Percentiles rank a stretch among this genome's conserved stretches.
These are phyloP conservation scores for Leccinum olivaceopallidum DNA, from an alignment of 768 basidiomycete genomes.

Conservation along the genomic window DNA sequence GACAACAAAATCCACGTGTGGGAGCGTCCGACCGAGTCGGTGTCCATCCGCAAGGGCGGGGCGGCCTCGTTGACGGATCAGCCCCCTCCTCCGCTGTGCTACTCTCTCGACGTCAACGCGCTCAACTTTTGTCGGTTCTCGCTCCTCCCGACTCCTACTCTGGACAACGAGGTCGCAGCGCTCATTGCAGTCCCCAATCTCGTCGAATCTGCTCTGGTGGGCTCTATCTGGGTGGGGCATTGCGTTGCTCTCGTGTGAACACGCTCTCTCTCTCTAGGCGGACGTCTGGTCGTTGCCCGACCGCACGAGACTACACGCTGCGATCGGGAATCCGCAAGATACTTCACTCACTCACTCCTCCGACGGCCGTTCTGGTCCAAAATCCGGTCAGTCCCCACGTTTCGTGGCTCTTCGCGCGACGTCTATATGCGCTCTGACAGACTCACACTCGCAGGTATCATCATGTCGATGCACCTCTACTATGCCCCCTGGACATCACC, in stretches of 20 bases:
- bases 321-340: constrained; percentile 59
- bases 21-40: constrained; percentile 50
- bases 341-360: constrained; percentile 25
- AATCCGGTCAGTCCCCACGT: constrained; percentile 47
- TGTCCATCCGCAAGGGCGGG: constrained; percentile 49
- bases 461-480: constrained; percentile 85
- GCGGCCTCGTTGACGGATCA: constrained; percentile 55
- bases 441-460: constrained; percentile 65
- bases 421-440: constrained; percentile 54
- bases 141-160: constrained; percentile 41
- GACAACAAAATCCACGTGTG: constrained; percentile 87
- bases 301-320: constrained; percentile 73
- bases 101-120: constrained; percentile 87
- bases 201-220: constrained; percentile 81
- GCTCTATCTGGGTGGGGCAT: constrained; percentile 15
- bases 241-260: background rate
- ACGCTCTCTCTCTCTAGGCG: constrained; percentile 46
- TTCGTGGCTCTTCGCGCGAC: constrained; percentile 37
- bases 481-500: constrained; percentile 32
- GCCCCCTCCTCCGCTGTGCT: constrained; percentile 51
- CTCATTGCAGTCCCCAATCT: constrained; percentile 86
- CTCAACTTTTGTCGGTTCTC: constrained; percentile 94
- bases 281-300: constrained; percentile 86
- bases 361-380: constrained; percentile 53
- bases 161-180: constrained; percentile 32